Conservation (phyloP, 345 rosid species). For the Melaleuca alternifolia region DNA sequence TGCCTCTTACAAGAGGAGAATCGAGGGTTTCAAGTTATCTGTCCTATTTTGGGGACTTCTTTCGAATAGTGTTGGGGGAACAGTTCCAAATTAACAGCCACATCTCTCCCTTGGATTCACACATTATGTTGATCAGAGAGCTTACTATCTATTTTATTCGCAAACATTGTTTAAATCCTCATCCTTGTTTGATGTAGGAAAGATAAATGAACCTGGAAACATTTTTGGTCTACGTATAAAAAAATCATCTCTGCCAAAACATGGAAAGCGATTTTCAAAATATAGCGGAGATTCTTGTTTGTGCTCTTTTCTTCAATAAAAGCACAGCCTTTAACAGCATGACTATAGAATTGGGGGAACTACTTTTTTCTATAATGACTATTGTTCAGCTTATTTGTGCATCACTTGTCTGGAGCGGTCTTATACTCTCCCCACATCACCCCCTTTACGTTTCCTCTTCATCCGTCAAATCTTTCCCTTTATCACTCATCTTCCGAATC, state of each 20-base stretch:
- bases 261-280: background rate
- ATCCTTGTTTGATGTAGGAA: background rate
- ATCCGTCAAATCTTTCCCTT: background rate
- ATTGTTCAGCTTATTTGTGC: background rate
- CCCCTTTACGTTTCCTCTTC: background rate
- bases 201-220: background rate
- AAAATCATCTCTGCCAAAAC: background rate
- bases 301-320: background rate
- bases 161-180: background rate
- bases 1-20: background rate
- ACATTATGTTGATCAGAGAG: background rate
- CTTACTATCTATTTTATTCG: background rate
- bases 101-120: background rate
- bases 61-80: background rate
- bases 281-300: background rate
- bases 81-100: background rate
- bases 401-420: background rate
- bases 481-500: background rate
- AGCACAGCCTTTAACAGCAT: background rate
- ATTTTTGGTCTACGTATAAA: background rate
- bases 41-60: background rate
- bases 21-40: background rate
- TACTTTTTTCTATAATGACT: background rate
- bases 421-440: background rate
- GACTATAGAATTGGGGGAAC: background rate